Base-by-base conservation (phyloP, 257 asterid species). In the Avicennia marina region DNA sequence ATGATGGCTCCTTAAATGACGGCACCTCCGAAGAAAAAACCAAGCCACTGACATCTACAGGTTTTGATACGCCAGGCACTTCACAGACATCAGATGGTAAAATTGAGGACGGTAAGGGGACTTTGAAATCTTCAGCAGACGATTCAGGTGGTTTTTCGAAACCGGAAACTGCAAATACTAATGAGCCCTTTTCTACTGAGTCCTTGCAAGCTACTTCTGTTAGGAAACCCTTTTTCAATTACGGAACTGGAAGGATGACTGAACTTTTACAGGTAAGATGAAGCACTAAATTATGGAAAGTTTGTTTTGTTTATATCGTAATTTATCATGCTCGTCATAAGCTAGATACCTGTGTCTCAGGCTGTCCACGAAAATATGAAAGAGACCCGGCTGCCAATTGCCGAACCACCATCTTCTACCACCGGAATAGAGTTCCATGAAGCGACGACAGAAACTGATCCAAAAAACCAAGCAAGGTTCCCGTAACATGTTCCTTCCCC, bases 231-330 rank as follows among this genome's bases (percentile, higher is more conserved):
- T 63, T 72, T 60, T 77, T 70, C 79, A 70, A 25, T 53, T 79
- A 63, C 44, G 83, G 83, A 22, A 31, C 81, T 13, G 97, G 98
- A 62, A 86, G 87, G 52, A 88, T 93, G 97, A 84, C 94, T 17
- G 96, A 88, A 75, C 95, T 93, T 49, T 73, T 93, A 61, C 90
- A 85, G 95, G 97, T 89, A 63, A 68, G 38, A 34, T 12, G 18
- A 60, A n/a, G 49, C 47, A 19, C 11, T 11, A 26, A 56, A 16
- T 24, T 0, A 7, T 42, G 22, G n/a, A n/a, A n/a, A n/a, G n/a
- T n/a, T 1, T 64, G 2, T 15, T 17, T 47, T 24, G 32, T 29
- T 38, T 13, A 13, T 24, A 40, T 22, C 49, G 11, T 13, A 4
- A 31, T 36, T 63, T 1, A 26, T 17, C 16, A 6, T 70, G 34